These are phyloP conservation scores for Tylopilus orsonianus DNA, from an alignment of 1,284 basidiomycete species.

Conservation along the genomic window DNA sequence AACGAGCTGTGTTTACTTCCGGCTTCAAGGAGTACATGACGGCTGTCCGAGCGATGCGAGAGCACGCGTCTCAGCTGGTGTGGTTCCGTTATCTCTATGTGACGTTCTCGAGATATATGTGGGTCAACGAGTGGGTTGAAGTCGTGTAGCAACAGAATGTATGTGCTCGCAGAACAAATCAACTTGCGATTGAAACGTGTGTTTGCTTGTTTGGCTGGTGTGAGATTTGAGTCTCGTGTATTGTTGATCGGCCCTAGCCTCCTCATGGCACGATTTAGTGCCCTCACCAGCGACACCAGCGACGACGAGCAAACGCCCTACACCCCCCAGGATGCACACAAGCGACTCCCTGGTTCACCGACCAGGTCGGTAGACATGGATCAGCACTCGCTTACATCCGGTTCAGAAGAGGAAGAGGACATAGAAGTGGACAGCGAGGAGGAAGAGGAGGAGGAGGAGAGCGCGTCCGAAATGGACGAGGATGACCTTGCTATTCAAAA, in stretches of 20 bases:
- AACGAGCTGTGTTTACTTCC: constrained; percentile 45
- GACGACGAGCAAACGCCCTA: constrained; percentile 38
- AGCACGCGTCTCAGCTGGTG: constrained; percentile 76
- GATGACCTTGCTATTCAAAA: constrained; percentile 41
- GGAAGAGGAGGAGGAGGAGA: constrained; percentile 34
- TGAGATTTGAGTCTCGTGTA: constrained; percentile 15
- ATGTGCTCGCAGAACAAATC: not conserved
- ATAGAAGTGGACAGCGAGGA: constrained; percentile 34
- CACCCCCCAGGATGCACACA: constrained; percentile 24
- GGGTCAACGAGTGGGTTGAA: constrained; percentile 81
- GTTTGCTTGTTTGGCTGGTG: constrained; percentile 32
- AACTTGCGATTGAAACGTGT: constrained; percentile 8
- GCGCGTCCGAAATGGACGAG: constrained; percentile 49
- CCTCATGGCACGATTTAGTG: constrained; percentile 43
- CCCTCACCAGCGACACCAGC: constrained; percentile 41
- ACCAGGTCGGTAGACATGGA: constrained; percentile 23
- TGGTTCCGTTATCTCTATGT: constrained; percentile 93
- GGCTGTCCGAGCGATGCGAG: constrained; percentile 69
- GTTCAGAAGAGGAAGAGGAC: constrained; percentile 23
- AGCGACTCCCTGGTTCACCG: constrained; percentile 11
- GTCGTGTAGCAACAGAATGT: constrained; percentile 6
- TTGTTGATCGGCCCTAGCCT: constrained; percentile 21
- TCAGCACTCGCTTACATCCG: constrained; percentile 25
- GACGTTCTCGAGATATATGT: constrained; percentile 86
- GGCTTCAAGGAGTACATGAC: constrained; percentile 54